Conservation (phyloP, 1,284 basidiomycete genomes). For the Trametes pubescens region DNA sequence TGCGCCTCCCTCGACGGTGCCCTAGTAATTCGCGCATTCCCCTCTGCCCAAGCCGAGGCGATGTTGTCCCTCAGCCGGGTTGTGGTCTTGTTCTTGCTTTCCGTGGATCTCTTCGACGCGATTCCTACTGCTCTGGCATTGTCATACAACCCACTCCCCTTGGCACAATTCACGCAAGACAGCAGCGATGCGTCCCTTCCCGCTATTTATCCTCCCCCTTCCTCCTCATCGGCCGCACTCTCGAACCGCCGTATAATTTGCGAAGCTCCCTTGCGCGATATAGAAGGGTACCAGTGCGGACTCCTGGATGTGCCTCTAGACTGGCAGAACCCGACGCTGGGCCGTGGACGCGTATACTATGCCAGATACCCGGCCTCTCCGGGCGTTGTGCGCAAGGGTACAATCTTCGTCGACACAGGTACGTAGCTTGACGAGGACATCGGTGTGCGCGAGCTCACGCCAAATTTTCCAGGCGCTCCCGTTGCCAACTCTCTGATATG, state of each 20-base stretch:
- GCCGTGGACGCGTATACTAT: conserved; percentile 19
- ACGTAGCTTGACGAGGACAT: neutral
- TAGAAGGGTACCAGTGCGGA: conserved; percentile 12
- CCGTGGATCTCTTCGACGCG: no score
- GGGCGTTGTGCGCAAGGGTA: conserved; percentile 12
- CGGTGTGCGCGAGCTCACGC: neutral
- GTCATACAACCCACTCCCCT: no score
- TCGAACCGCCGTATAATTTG: neutral
- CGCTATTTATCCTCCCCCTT: no score
- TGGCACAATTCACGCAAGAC: no score
- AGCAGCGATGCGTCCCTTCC: no score
- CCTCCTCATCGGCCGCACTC: no score
- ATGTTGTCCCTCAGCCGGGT: no score
- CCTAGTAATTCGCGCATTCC: no score
- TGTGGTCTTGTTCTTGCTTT: no score
- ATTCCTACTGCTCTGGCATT: no score
- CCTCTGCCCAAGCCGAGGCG: no score
- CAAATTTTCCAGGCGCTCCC: neutral
- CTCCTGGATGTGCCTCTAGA: conserved; percentile 24
- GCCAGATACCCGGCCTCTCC: conserved; percentile 10
- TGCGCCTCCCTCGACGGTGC: no score
- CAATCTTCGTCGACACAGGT: conserved; percentile 27
- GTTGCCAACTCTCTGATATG: neutral
- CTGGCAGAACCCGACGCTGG: conserved; percentile 18
- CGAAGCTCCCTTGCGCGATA: neutral